phyloP scores from a whole-genome alignment of 495 filamentous ascomycete species.

The Talaromyces adpressus region DNA sequence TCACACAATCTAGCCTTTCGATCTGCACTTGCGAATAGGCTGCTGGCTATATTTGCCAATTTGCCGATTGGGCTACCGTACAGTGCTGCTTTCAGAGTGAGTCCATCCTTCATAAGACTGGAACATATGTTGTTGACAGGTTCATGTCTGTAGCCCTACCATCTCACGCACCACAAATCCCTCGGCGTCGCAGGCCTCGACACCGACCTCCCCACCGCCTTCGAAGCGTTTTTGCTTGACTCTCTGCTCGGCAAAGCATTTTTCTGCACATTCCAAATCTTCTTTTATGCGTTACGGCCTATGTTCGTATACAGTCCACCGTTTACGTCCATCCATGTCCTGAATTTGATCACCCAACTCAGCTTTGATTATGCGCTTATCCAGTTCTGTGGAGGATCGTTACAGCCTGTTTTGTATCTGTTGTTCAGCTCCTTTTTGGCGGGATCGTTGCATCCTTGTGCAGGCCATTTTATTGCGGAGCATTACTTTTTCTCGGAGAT shows the following conservation, averaged over 20 bases:
- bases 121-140: no score
- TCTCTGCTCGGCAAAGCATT: conserved; percentile 97
- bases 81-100: conserved; percentile 86
- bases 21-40: conserved; percentile 72
- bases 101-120: conserved; percentile 12
- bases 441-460: conserved; percentile 87
- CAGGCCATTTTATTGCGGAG: conserved; percentile 97
- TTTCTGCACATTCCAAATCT: conserved; percentile 98
- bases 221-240: conserved; percentile 91
- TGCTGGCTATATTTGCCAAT: conserved; percentile 90
- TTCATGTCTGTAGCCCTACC: conserved; percentile 64
- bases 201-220: conserved; percentile 86
- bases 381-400: conserved; percentile 44
- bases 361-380: conserved; percentile 70
- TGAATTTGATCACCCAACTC: conserved; percentile 73
- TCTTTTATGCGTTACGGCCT: conserved; percentile 98
- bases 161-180: conserved; percentile 98
- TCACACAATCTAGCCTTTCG: conserved; percentile 95
- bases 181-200: conserved; percentile 95
- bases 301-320: conserved; percentile 90
- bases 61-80: conserved; percentile 94
- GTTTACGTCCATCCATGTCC: conserved; percentile 73
- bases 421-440: conserved; percentile 86
- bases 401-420: conserved; percentile 64
- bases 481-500: conserved; percentile 92